phyloP scores from a whole-genome alignment of 176 grass and related monocot genomes.

The Triticum monococcum region DNA sequence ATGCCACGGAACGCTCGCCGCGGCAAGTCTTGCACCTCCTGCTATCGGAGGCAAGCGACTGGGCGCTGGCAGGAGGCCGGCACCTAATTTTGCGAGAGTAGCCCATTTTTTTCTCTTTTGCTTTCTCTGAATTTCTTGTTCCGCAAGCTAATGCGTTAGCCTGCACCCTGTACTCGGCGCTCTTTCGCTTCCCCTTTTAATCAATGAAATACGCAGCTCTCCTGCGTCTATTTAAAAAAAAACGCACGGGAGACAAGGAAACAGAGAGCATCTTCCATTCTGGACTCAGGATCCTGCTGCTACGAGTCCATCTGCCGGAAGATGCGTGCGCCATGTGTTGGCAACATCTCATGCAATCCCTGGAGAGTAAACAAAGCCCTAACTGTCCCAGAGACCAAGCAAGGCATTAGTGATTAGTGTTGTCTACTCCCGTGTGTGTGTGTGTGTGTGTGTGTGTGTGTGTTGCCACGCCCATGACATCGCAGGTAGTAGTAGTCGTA shows the following conservation, averaged over 20 bases:
- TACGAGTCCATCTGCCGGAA: not conserved
- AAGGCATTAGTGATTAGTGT: not conserved
- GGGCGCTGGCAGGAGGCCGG: too few species aligned
- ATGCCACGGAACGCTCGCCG: too few species aligned
- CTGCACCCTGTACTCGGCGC: too few species aligned
- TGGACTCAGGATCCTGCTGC: slow-evolving; percentile 1
- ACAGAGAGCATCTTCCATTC: slow-evolving; percentile 32
- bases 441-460: not conserved
- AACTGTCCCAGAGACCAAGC: not conserved
- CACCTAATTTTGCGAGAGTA: too few species aligned
- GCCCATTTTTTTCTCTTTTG: too few species aligned
- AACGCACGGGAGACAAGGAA: not conserved
- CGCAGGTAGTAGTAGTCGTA: not conserved
- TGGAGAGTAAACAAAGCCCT: slow-evolving; percentile 6
- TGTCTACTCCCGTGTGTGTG: not conserved
- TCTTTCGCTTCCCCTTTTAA: too few species aligned
- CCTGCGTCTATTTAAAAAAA: too few species aligned
- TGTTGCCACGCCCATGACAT: not conserved
- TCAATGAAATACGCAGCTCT: too few species aligned
- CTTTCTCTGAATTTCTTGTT: too few species aligned
- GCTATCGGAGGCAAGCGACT: too few species aligned
- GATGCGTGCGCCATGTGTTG: slow-evolving; percentile 5
- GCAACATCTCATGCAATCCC: not conserved
- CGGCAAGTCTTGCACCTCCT: too few species aligned
- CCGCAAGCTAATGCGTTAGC: too few species aligned